phyloP scores from a whole-genome alignment of 805 yeast genomes.

The Saturnispora galanensis region DNA sequence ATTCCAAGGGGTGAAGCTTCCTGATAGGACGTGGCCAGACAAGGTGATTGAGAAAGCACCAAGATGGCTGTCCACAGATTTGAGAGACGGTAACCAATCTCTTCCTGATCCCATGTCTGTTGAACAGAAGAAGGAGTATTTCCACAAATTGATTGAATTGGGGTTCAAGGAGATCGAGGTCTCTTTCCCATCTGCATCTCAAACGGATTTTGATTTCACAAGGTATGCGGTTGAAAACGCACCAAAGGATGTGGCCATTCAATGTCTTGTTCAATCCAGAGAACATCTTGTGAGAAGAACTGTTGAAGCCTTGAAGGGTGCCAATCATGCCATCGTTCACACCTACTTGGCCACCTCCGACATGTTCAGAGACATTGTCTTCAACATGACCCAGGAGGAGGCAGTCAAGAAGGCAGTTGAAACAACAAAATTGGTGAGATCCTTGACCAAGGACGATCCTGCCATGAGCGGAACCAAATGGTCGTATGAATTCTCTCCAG shows the following conservation, averaged over 20 bases:
- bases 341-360: slow-evolving; percentile 71
- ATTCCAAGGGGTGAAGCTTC: slow-evolving; percentile 43
- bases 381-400: slow-evolving; percentile 60
- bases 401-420: slow-evolving; percentile 61
- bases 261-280: slow-evolving; percentile 68
- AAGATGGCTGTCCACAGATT: slow-evolving; percentile 71
- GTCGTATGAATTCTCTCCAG: slow-evolving; percentile 72
- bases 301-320: slow-evolving; percentile 63
- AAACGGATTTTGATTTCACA: slow-evolving; percentile 74
- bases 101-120: slow-evolving; percentile 77
- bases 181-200: slow-evolving; percentile 73
- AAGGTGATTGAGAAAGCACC: slow-evolving; percentile 61
- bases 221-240: slow-evolving; percentile 70
- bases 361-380: slow-evolving; percentile 64
- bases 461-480: slow-evolving; percentile 51
- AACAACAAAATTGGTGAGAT: slow-evolving; percentile 56
- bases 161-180: slow-evolving; percentile 80
- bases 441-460: slow-evolving; percentile 70
- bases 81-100: slow-evolving; percentile 76
- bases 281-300: slow-evolving; percentile 66
- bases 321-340: slow-evolving; percentile 62
- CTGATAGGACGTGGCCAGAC: slow-evolving; percentile 65
- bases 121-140: slow-evolving; percentile 63
- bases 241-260: slow-evolving; percentile 66
- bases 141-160: slow-evolving; percentile 58